Percentiles rank a stretch among this genome's conserved stretches.
phyloP scores from a whole-genome alignment of 1,139 yeast species.

The Magnusiomyces sp. region DNA sequence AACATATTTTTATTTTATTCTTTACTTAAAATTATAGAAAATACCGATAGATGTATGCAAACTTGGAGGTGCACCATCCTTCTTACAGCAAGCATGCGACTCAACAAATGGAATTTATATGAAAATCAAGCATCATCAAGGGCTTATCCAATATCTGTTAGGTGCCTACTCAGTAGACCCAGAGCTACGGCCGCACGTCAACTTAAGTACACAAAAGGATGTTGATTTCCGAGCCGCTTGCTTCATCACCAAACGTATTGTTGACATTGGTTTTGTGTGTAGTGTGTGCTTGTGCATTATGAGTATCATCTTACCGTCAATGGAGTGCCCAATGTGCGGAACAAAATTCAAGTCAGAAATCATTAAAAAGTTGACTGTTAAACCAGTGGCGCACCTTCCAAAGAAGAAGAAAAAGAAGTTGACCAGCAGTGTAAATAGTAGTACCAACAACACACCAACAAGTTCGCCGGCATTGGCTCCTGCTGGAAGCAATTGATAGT shows the following conservation, averaged over 20 bases:
- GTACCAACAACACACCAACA: too few species aligned
- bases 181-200: constrained; percentile 59
- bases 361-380: constrained; percentile 45
- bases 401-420: constrained; percentile 35
- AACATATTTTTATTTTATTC: background rate
- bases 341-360: constrained; percentile 53
- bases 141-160: constrained; percentile 62
- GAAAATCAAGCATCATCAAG: constrained; percentile 61
- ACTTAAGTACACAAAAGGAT: constrained; percentile 75
- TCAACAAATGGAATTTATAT: constrained; percentile 89
- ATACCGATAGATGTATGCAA: constrained; percentile 88
- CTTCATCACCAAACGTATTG: constrained; percentile 77
- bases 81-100: constrained; percentile 91
- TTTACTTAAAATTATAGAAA: constrained; percentile 29
- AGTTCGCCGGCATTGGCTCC: too few species aligned
- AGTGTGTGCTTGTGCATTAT: constrained; percentile 80
- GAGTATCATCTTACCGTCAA: constrained; percentile 41
- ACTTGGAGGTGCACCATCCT: constrained; percentile 68
- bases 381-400: constrained; percentile 44
- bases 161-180: constrained; percentile 77
- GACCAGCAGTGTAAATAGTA: too few species aligned
- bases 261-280: constrained; percentile 91
- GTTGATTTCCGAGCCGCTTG: constrained; percentile 95
- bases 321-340: constrained; percentile 60
- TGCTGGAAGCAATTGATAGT: too few species aligned